Percentiles rank a stretch among this genome's conserved stretches.
These are phyloP conservation scores for Nannochloropsis salina DNA, from an alignment of 108 stramenopile species.

Conservation along the genomic window DNA sequence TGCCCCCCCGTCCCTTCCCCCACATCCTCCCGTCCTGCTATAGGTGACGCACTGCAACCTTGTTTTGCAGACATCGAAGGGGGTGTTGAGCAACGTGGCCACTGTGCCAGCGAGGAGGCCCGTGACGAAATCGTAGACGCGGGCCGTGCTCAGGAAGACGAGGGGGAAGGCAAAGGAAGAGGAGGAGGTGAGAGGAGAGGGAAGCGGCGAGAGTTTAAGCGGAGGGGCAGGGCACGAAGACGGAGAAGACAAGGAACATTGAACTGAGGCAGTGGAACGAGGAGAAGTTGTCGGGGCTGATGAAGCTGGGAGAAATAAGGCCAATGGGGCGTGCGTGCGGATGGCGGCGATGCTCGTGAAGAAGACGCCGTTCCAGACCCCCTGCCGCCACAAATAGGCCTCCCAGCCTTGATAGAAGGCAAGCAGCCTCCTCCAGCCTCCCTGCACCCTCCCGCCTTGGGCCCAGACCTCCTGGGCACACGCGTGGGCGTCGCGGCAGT, in stretches of 20 bases:
- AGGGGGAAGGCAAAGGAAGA: no score
- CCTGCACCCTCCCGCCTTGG: not conserved
- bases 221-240: no score
- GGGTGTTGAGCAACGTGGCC: not conserved
- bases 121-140: not conserved
- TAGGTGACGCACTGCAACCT: not conserved
- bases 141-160: not conserved
- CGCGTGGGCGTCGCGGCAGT: not conserved
- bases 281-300: not conserved
- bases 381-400: slow-evolving; percentile 12
- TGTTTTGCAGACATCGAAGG: not conserved
- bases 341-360: not conserved
- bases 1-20: not conserved
- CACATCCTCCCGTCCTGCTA: not conserved
- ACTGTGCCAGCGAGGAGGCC: not conserved
- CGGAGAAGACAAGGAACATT: no score
- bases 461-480: not conserved
- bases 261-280: no score
- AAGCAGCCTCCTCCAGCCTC: not conserved
- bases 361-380: not conserved
- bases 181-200: no score
- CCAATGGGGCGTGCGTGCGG: not conserved
- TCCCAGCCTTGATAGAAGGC: slow-evolving; percentile 9
- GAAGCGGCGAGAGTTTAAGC: no score
- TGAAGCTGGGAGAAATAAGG: not conserved